Percentiles rank a stretch among this genome's conserved stretches.
phyloP scores from a whole-genome alignment of 257 asterid genomes.

The Echium plantagineum region DNA sequence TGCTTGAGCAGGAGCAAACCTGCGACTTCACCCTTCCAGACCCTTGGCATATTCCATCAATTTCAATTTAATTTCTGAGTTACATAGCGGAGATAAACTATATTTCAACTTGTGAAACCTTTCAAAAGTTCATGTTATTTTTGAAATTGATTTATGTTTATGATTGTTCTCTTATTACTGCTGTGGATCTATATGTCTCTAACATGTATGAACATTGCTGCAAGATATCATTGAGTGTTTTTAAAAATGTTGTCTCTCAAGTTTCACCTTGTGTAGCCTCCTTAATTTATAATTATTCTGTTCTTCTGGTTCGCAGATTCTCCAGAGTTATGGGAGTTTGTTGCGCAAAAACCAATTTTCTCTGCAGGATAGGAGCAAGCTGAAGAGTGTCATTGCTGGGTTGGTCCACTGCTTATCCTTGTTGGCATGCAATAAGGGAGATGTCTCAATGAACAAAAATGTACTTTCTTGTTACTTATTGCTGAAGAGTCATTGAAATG shows the following conservation, averaged over 20 bases:
- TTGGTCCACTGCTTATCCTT: slow-evolving; percentile 65
- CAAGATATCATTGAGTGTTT: background rate
- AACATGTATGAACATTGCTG: no score
- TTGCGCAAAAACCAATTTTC: slow-evolving; percentile 58
- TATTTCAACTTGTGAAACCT: background rate
- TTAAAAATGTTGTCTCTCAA: no score
- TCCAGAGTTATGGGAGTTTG: slow-evolving; percentile 53
- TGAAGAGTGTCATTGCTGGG: slow-evolving; percentile 60
- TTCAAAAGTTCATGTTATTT: background rate
- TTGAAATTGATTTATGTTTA: background rate
- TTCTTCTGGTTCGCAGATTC: slow-evolving; percentile 42
- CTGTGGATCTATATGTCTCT: background rate
- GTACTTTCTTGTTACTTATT: slow-evolving; percentile 30
- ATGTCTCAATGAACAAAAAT: slow-evolving; percentile 33
- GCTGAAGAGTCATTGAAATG: background rate
- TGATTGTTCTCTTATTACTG: no score
- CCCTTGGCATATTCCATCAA: background rate
- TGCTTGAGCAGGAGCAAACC: background rate
- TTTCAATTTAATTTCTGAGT: background rate
- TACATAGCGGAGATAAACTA: background rate
- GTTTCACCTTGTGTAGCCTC: background rate
- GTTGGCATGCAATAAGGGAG: slow-evolving; percentile 46
- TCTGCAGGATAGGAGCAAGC: slow-evolving; percentile 64
- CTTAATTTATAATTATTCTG: background rate
- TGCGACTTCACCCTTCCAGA: background rate